phyloP scores from a whole-genome alignment of 345 rosid genomes.

The Sonneratia caseolaris region DNA sequence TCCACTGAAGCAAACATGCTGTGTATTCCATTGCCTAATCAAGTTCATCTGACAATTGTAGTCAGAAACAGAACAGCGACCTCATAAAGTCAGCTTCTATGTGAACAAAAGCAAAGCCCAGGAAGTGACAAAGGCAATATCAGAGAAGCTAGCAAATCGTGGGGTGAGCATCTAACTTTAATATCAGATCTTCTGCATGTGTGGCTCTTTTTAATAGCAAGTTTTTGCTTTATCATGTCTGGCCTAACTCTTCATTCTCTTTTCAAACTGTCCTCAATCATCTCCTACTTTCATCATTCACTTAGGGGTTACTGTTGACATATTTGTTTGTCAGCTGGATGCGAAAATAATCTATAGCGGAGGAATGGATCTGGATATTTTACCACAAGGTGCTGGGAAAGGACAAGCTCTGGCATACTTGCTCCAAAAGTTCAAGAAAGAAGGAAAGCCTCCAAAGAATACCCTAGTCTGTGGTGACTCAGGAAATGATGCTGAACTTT shows the following conservation, averaged over 20 bases:
- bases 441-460: slow-evolving; percentile 57
- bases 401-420: slow-evolving; percentile 96
- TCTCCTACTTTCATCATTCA: background rate
- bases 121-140: slow-evolving; percentile 44
- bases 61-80: slow-evolving; percentile 88
- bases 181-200: background rate
- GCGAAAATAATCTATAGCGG: slow-evolving; percentile 91
- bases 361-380: slow-evolving; percentile 88
- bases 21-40: background rate
- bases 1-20: background rate
- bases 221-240: background rate
- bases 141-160: slow-evolving; percentile 43
- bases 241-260: background rate
- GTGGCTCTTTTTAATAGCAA: background rate
- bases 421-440: slow-evolving; percentile 58
- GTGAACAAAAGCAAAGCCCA: slow-evolving; percentile 79
- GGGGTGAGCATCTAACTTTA: slow-evolving; percentile 40
- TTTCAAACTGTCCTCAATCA: no score
- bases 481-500: slow-evolving; percentile 96
- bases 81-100: slow-evolving; percentile 85
- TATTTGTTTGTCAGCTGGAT: slow-evolving; percentile 47
- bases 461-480: slow-evolving; percentile 98
- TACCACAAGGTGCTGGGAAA: slow-evolving; percentile 96
- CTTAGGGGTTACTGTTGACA: background rate
- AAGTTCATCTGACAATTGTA: slow-evolving; percentile 21